Evolutionary conservation across 768 basidiomycete species (phyloP).

Genomic region (Mycena albidolilacea): DNA sequence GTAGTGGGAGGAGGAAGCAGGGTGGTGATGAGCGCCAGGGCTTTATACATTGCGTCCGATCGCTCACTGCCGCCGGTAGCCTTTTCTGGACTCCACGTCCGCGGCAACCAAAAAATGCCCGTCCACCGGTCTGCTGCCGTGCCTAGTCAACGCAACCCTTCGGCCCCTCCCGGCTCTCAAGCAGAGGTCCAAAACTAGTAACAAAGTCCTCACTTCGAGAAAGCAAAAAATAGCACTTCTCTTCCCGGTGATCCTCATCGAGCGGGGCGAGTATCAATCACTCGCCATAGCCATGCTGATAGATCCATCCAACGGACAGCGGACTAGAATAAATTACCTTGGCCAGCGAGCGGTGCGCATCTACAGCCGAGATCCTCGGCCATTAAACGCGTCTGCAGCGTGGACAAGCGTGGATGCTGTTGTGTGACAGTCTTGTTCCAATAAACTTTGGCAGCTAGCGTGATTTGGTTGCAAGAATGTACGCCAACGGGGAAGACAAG

Average conservation of each 20-base stretch:
- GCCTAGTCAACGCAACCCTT: neutral
- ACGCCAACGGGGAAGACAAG: neutral
- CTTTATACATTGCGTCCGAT: conserved; percentile 25
- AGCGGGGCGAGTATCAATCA: conserved; percentile 5
- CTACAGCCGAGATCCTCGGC: conserved; percentile 11
- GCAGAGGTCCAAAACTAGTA: neutral
- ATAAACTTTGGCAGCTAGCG: conserved; percentile 4
- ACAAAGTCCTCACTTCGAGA: neutral
- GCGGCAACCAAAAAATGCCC: neutral
- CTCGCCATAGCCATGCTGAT: conserved; percentile 6
- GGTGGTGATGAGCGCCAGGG: conserved; percentile 20
- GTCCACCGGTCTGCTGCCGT: conserved; percentile 13
- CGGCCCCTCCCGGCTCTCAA: neutral
- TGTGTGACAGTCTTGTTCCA: neutral
- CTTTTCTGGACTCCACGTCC: conserved; percentile 20
- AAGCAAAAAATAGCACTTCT: neutral
- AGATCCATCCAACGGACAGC: neutral
- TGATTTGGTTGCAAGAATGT: neutral
- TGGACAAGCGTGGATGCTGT: neutral
- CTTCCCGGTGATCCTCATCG: conserved; percentile 8
- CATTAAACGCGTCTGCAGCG: conserved; percentile 20
- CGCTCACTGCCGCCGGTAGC: conserved; percentile 26
- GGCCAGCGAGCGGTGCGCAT: neutral
- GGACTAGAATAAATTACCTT: neutral
- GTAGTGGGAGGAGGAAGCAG: conserved; percentile 16